Evolutionary conservation across 2,329 filamentous ascomycete species (phyloP), one percentile per base, ranked within the genome.

Genomic region (Bisporella sp.): DNA sequence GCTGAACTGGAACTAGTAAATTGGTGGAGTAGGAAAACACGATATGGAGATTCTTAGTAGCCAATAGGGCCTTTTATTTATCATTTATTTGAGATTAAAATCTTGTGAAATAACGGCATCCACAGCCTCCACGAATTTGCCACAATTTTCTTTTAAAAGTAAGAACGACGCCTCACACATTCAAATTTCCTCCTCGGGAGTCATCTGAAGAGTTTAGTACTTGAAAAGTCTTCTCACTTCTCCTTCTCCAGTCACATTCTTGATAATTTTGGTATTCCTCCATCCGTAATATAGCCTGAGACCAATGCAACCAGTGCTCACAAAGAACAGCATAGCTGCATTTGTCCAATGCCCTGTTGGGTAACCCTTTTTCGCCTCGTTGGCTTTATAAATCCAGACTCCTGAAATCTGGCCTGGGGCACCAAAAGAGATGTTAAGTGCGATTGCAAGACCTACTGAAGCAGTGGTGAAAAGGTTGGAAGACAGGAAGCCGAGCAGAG

Each of bases 311-410:
- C 79, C 79, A 0, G 69, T 71, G 1, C 75, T 71, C 0, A 83
- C 81, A 43, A 83, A 75, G 9, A 85, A 68, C 40, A 85, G 59
- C 57, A 85, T 65, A 8, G 69, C 81, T 2, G 79, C 80, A 62
- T 85, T 85, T 4, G 75, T 76, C 78, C 80, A 86, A 61, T 88
- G 84, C 0, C 85, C 85, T 0, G 83, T 87, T 0, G 82, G 82
- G 62, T 85, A 88, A 0, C 85, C 84, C 7, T 58, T 67, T 28
- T 68, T 64, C 13, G 74, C 76, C 64, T 89, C 82, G 8, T 77
- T 68, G 1, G 77, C 72, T 61, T 84, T 84, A 67, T 87, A 88
- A 54, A 87, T 87, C 83, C 83, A 89, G 1, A 87, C 82, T 0
- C 84, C 85, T 0, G 81, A 77, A 40, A 89, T 88, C 64, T 88